These are phyloP conservation scores for Graphium sp. DNA, from an alignment of 2,329 filamentous ascomycete genomes.

Conservation along the genomic window DNA sequence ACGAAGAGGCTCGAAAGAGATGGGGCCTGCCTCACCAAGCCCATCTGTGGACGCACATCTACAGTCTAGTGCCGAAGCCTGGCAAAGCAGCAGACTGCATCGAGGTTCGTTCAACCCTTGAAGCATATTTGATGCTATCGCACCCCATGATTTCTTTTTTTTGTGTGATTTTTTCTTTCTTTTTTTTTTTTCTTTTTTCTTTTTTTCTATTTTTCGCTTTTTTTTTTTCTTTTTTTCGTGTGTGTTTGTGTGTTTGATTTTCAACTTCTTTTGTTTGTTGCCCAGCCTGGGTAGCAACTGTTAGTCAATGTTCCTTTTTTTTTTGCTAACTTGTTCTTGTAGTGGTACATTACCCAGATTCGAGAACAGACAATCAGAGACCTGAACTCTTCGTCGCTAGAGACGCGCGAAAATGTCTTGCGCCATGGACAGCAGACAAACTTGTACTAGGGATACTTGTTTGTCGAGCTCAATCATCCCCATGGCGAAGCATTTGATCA, in stretches of 20 bases:
- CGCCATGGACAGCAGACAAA: constrained; percentile 15
- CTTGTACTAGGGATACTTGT: constrained; percentile 35
- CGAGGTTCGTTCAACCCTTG: constrained; percentile 23
- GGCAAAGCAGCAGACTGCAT: constrained; percentile 31
- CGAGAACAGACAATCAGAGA: constrained; percentile 30
- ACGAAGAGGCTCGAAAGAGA: constrained; percentile 15
- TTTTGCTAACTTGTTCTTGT: constrained; percentile 1
- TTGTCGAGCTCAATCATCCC: constrained; percentile 25
- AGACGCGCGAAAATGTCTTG: constrained; percentile 21
- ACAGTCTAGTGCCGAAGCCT: constrained; percentile 31
- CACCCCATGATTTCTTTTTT: neutral
- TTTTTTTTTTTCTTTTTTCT: constrained; percentile 1
- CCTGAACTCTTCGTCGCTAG: constrained; percentile 19
- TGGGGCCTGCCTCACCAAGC: constrained; percentile 31
- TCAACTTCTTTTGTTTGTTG: too few relatives aligned
- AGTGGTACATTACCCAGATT: constrained; percentile 42
- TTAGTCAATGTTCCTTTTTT: constrained; percentile 1
- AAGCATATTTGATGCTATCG: neutral
- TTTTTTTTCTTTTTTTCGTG: constrained; percentile 2
- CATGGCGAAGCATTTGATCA: constrained; percentile 23
- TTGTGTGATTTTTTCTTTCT: constrained; percentile 1
- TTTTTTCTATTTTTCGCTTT: constrained; percentile 1
- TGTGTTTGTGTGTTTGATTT: too few relatives aligned
- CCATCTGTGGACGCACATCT: constrained; percentile 31
- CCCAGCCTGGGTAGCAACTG: too few relatives aligned